Conservation (phyloP, 306 rosid species). For the Oxytropis ochrocephala region DNA sequence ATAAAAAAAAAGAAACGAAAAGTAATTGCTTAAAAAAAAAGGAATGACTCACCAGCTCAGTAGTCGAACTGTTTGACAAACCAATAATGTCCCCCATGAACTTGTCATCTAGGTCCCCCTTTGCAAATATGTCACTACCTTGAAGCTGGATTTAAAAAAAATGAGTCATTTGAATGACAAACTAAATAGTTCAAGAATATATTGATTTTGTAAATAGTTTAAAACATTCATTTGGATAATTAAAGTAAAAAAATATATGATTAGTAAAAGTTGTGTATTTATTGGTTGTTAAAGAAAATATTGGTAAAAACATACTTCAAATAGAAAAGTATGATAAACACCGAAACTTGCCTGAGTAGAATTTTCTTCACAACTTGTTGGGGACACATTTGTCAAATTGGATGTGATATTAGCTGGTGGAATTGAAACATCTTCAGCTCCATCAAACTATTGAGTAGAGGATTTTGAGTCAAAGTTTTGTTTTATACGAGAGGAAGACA, state of each 20-base stretch:
- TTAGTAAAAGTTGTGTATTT: neutral
- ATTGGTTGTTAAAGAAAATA: neutral
- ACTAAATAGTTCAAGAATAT: neutral
- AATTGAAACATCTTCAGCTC: neutral
- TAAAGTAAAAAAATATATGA: neutral
- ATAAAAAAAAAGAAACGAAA: no score
- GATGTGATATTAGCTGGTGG: neutral
- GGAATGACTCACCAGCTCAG: conserved; percentile 6
- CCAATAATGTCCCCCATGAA: no score
- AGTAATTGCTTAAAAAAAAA: no score
- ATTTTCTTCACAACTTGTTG: neutral
- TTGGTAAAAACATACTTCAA: neutral
- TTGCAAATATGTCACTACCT: neutral
- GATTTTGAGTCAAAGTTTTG: no score
- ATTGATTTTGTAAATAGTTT: neutral
- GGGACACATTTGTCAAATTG: neutral
- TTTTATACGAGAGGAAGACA: no score
- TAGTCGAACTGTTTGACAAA: neutral
- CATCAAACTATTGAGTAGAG: neutral
- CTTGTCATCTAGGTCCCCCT: neutral
- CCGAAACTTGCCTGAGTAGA: conserved; percentile 6
- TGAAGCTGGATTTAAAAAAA: neutral
- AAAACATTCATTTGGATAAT: neutral
- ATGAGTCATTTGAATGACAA: neutral
- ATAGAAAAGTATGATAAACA: neutral